These are phyloP conservation scores for Ceratocystis eucalypticola DNA, from an alignment of 2,329 filamentous ascomycete species.

Conservation along the genomic window DNA sequence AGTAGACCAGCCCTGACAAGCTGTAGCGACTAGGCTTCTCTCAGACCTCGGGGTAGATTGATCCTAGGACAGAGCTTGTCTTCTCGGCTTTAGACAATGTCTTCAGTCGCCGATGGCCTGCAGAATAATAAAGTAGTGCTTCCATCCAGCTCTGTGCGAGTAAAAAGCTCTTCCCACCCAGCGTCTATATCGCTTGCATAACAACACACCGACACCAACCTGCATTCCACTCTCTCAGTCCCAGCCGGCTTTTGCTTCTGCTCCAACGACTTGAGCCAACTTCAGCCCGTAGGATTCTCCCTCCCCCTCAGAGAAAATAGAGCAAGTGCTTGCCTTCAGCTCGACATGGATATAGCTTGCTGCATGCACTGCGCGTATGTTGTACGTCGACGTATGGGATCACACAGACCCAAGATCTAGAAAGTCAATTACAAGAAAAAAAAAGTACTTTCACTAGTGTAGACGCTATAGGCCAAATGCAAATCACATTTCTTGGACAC, in stretches of 20 bases:
- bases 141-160: too few species aligned
- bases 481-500: not conserved
- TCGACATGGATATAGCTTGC: not conserved
- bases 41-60: not conserved
- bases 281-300: not conserved
- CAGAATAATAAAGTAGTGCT: too few species aligned
- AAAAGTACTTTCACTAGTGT: not conserved
- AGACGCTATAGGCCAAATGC: not conserved
- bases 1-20: not conserved
- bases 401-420: not conserved
- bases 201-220: not conserved
- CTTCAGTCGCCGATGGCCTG: not conserved
- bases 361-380: not conserved
- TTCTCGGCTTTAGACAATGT: not conserved
- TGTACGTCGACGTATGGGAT: not conserved
- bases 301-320: not conserved
- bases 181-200: not conserved
- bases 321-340: not conserved
- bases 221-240: not conserved
- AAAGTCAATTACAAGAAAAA: not conserved
- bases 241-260: not conserved
- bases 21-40: not conserved
- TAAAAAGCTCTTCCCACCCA: too few species aligned
- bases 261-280: not conserved
- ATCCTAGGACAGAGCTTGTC: not conserved